These are phyloP conservation scores for Heterobasidion occidentale DNA, from an alignment of 1,284 basidiomycete species.

Conservation along the genomic window DNA sequence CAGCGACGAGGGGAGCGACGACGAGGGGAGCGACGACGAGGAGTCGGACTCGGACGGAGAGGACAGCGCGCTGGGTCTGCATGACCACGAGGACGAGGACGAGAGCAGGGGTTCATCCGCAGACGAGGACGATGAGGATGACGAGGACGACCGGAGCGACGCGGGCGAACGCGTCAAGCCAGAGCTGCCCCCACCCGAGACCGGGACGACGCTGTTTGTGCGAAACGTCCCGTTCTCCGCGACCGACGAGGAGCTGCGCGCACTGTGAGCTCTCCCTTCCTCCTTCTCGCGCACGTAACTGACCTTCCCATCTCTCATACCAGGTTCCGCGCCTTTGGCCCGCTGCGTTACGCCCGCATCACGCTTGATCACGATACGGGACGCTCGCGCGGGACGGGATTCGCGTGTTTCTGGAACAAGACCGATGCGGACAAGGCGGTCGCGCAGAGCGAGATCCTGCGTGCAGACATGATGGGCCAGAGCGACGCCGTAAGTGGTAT, in stretches of 20 bases:
- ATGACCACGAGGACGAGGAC: slow-evolving; percentile 25
- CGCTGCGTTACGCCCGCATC: slow-evolving; percentile 89
- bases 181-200: slow-evolving; percentile 69
- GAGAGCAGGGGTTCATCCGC: not conserved
- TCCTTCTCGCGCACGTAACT: not conserved
- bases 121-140: slow-evolving; percentile 19
- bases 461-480: slow-evolving; percentile 49
- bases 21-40: slow-evolving; percentile 23
- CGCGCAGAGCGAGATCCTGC: slow-evolving; percentile 71
- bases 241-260: slow-evolving; percentile 84
- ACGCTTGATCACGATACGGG: slow-evolving; percentile 82
- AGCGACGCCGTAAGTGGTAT: slow-evolving; percentile 22
- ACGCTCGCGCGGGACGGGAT: slow-evolving; percentile 90
- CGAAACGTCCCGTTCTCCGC: slow-evolving; percentile 92
- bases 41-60: slow-evolving; percentile 20
- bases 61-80: slow-evolving; percentile 14
- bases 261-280: slow-evolving; percentile 44
- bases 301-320: slow-evolving; percentile 3
- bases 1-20: slow-evolving; percentile 29
- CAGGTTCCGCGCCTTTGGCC: slow-evolving; percentile 88
- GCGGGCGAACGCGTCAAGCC: slow-evolving; percentile 58
- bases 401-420: slow-evolving; percentile 96
- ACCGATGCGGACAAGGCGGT: slow-evolving; percentile 86
- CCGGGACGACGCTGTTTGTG: slow-evolving; percentile 89
- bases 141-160: slow-evolving; percentile 35